phyloP scores from a whole-genome alignment of 345 rosid species.

The Cardamine occulta region DNA sequence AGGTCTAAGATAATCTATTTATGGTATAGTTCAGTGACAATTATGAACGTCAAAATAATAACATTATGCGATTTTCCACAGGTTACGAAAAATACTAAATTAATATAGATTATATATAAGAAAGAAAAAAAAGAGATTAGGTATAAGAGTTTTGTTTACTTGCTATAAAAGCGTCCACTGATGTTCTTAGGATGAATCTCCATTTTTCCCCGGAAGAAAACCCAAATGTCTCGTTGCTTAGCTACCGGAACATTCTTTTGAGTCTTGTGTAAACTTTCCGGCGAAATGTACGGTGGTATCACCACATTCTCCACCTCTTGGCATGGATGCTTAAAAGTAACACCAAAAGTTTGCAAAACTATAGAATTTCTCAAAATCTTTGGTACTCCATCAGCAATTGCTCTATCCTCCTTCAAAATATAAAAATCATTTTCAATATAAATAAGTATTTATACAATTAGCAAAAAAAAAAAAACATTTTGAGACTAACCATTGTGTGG shows the following conservation, averaged over 20 bases:
- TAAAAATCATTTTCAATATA: not conserved
- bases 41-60: no score
- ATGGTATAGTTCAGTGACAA: no score
- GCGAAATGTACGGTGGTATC: slow-evolving; percentile 85
- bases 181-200: slow-evolving; percentile 89
- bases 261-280: slow-evolving; percentile 57
- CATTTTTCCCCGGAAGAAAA: slow-evolving; percentile 92
- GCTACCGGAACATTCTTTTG: slow-evolving; percentile 48
- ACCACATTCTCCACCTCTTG: slow-evolving; percentile 77
- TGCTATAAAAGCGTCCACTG: slow-evolving; percentile 91
- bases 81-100: no score
- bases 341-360: slow-evolving; percentile 89
- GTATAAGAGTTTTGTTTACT: slow-evolving; percentile 42
- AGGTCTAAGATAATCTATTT: no score
- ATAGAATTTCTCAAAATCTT: slow-evolving; percentile 72
- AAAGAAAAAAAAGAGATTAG: not conserved
- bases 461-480: not conserved
- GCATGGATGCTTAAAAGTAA: slow-evolving; percentile 75
- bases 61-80: not conserved
- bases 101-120: no score
- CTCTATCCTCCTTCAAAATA: slow-evolving; percentile 69
- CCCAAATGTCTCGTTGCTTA: slow-evolving; percentile 74
- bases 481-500: slow-evolving; percentile 72
- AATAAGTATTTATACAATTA: not conserved
- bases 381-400: slow-evolving; percentile 78